These are phyloP conservation scores for Cornus controversa DNA, from an alignment of 148 eudicot species.

Conservation along the genomic window DNA sequence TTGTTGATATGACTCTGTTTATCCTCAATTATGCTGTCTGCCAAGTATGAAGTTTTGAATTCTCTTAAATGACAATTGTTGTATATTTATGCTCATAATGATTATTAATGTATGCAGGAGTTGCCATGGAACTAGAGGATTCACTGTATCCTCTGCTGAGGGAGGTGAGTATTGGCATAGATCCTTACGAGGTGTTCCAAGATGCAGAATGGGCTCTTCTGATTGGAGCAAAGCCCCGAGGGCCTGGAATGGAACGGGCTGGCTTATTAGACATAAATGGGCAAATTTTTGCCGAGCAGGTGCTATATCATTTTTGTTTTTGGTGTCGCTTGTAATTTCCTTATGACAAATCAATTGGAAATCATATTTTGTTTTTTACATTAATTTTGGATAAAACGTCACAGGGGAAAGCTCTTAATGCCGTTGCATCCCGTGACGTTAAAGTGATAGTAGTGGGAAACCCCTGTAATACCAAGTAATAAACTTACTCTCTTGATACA, in stretches of 20 bases:
- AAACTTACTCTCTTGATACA: neutral
- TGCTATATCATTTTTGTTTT: slow-evolving; percentile 13
- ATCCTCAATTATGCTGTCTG: neutral
- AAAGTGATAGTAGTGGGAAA: slow-evolving; percentile 96
- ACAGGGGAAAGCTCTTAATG: slow-evolving; percentile 97
- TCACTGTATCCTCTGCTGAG: slow-evolving; percentile 84
- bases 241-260: slow-evolving; percentile 98
- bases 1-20: neutral
- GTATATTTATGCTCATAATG: slow-evolving; percentile 2
- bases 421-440: slow-evolving; percentile 84
- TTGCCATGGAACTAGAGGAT: slow-evolving; percentile 99
- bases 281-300: slow-evolving; percentile 86
- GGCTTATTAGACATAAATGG: slow-evolving; percentile 94
- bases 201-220: slow-evolving; percentile 98
- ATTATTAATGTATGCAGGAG: slow-evolving; percentile 48
- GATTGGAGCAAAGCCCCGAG: slow-evolving; percentile 99
- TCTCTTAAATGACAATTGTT: neutral
- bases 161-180: slow-evolving; percentile 92
- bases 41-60: neutral
- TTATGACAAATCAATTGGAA: neutral
- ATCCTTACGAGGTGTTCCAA: slow-evolving; percentile 84
- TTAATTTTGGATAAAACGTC: slow-evolving; percentile 9
- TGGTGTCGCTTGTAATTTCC: neutral
- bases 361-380: neutral
- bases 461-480: slow-evolving; percentile 98